Conservation (phyloP, 225 moss, liverwort and hornwort species). For the Straminergon stramineum region DNA sequence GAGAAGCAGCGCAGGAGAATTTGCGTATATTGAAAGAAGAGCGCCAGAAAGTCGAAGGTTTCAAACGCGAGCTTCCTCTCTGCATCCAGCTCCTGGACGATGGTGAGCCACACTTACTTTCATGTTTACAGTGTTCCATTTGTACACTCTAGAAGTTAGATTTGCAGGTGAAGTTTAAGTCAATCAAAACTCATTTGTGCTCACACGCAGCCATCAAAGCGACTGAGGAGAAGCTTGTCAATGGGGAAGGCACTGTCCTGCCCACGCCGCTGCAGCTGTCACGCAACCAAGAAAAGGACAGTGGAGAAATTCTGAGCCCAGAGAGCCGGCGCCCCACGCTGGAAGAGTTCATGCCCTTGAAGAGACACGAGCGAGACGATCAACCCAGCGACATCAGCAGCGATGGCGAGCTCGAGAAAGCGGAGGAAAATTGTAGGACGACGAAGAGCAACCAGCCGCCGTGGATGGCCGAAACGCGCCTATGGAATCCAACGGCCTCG, state of each 20-base stretch:
- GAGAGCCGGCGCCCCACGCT: slow-evolving; percentile 14
- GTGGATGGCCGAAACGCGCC: slow-evolving; percentile 69
- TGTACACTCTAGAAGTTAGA: neutral
- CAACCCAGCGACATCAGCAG: slow-evolving; percentile 5
- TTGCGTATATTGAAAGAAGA: slow-evolving; percentile 67
- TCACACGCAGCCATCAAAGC: slow-evolving; percentile 49
- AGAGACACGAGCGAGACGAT: slow-evolving; percentile 35
- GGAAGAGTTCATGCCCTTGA: slow-evolving; percentile 61
- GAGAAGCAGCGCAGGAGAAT: slow-evolving; percentile 46
- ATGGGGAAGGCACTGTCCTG: neutral
- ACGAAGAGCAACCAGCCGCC: slow-evolving; percentile 26
- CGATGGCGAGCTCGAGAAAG: slow-evolving; percentile 8
- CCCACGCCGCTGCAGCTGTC: slow-evolving; percentile 9
- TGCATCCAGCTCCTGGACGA: slow-evolving; percentile 92
- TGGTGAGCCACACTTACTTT: slow-evolving; percentile 26
- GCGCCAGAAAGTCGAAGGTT: slow-evolving; percentile 88
- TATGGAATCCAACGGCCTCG: slow-evolving; percentile 45
- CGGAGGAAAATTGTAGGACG: neutral
- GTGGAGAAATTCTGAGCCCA: neutral
- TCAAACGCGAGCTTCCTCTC: slow-evolving; percentile 90
- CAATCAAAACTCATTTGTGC: too few relatives aligned
- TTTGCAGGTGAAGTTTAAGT: neutral
- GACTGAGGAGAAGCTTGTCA: slow-evolving; percentile 43
- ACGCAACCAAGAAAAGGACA: slow-evolving; percentile 3
- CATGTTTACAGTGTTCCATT: neutral